phyloP scores from a whole-genome alignment of 2,329 filamentous ascomycete species.

The Corniculantispora saksenae region DNA sequence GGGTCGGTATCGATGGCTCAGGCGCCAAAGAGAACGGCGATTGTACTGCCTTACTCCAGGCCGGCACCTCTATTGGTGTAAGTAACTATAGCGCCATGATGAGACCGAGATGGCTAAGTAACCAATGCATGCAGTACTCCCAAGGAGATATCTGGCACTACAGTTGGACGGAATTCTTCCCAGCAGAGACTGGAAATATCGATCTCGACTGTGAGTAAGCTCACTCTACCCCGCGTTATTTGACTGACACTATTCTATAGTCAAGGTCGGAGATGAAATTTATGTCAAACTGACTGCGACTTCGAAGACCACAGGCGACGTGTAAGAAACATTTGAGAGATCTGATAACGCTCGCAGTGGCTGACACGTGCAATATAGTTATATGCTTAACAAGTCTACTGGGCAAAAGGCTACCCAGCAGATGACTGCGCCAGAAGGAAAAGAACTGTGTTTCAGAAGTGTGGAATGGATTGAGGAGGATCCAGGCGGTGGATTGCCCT shows the following conservation, averaged over 20 bases:
- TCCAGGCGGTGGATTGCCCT: not conserved
- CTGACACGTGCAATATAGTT: not conserved
- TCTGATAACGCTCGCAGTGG: not conserved
- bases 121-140: too few relatives aligned
- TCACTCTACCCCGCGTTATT: not conserved
- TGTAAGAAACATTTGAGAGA: not conserved
- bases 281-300: slow-evolving; percentile 1
- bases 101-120: too few relatives aligned
- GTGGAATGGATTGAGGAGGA: slow-evolving; percentile 5
- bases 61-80: not conserved
- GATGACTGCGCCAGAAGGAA: not conserved
- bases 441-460: not conserved
- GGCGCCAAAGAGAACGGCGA: too few relatives aligned
- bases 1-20: slow-evolving; percentile 2
- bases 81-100: too few relatives aligned
- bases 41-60: not conserved
- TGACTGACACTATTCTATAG: not conserved
- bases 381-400: slow-evolving; percentile 1
- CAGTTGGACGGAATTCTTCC: not conserved
- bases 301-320: slow-evolving; percentile 1
- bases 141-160: not conserved
- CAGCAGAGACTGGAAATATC: not conserved
- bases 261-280: not conserved
- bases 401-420: not conserved
- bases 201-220: not conserved